phyloP scores from a whole-genome alignment of 768 basidiomycete genomes.

The Auriscalpium vulgare region DNA sequence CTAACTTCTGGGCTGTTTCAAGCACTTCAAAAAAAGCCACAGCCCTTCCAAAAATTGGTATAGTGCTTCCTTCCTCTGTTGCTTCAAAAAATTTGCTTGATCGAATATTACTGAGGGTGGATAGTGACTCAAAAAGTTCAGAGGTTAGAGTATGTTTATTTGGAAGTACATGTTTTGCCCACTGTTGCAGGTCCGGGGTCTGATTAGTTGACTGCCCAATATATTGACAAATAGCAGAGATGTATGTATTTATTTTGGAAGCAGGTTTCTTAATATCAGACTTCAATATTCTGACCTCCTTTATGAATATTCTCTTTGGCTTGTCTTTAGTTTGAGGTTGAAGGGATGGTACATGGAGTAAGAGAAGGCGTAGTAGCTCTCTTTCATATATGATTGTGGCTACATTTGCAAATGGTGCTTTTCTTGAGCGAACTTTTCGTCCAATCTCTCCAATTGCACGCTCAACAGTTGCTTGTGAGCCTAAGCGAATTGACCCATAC shows the following conservation, averaged over 20 bases:
- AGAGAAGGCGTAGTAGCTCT: neutral
- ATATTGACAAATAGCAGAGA: neutral
- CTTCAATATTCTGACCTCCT: neutral
- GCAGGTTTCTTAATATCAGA: neutral
- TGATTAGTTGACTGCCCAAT: neutral
- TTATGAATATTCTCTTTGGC: neutral
- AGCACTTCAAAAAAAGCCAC: neutral
- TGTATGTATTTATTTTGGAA: neutral
- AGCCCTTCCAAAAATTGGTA: neutral
- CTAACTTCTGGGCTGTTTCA: neutral
- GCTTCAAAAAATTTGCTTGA: neutral
- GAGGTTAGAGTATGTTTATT: neutral
- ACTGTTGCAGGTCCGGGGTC: neutral
- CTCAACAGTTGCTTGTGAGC: conserved; percentile 6
- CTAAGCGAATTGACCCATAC: conserved; percentile 27
- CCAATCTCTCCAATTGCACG: neutral
- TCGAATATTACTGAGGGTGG: neutral
- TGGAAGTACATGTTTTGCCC: neutral
- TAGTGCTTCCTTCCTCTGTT: neutral
- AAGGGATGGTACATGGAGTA: neutral
- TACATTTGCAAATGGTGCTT: neutral
- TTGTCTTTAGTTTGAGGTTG: neutral
- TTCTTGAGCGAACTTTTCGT: neutral
- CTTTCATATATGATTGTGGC: neutral
- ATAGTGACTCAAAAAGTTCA: neutral